Evolutionary conservation across 345 rosid genomes (phyloP), one percentile per base, ranked within the genome.

Genomic region (Lumnitzera littorea): DNA sequence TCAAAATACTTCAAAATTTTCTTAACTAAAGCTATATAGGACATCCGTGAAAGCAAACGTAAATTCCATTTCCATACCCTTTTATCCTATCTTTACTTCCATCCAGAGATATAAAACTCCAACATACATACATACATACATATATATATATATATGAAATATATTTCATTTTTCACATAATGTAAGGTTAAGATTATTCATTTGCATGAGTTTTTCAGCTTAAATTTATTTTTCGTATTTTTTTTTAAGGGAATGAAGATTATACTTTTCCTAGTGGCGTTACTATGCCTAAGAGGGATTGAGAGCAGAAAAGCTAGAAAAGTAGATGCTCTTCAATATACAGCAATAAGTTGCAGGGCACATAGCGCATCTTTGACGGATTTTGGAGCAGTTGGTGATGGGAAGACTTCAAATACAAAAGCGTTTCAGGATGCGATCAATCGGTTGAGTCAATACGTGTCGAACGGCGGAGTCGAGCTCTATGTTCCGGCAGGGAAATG

Each of bases 321-420:
- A 2, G 24, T 59, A 48, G 77, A 74, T 5, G 64, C 82, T 0
- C 70, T 86, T 36, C 89, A 85, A 78, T 92, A 92, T 84, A 67
- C 62, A 50, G 98, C 91, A 4, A 77, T 81, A 8, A 85, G 64
- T 11, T 92, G 98, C 75, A 84, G 96, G 69, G 84, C 80, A 47
- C 91, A 89, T 68, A 85, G 81, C 57, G 95, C 83, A 5, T 82
- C 94, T 16, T 63, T 92, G 36, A 89, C 95, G 41, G 98, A 92
- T 53, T 92, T 74, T 52, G 98, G 98, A 48, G 96, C 84, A 14
- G 91, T 87, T 15, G 94, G 96, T 8, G 98, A 92, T 67, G 98
- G 98, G 12, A 17, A 46, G 56, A 84, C 91, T 1, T 70, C 91
- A 4, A 92, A 92, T 67, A 89, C 98, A 1, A 89, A 84, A 53